These are phyloP conservation scores for Thuidium tamariscinum DNA, from an alignment of 225 moss, liverwort and hornwort species.

Conservation along the genomic window DNA sequence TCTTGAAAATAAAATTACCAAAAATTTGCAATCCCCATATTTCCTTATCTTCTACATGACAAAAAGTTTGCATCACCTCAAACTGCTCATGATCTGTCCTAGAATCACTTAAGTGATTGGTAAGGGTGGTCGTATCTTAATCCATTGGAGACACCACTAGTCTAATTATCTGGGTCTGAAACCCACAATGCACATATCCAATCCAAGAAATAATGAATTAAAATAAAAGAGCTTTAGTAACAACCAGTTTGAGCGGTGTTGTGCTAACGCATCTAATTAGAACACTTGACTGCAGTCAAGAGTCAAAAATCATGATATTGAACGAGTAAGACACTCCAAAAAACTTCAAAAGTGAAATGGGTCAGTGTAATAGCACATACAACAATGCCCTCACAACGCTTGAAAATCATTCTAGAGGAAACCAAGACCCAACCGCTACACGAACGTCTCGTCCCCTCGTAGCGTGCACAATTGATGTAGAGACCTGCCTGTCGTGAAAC, in stretches of 20 bases:
- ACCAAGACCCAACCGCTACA: background rate
- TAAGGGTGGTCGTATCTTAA: too few relatives aligned
- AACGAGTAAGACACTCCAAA: background rate
- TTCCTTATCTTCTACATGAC: too few relatives aligned
- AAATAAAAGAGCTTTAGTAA: background rate
- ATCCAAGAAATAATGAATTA: background rate
- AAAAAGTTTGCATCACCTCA: too few relatives aligned
- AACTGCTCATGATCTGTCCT: too few relatives aligned
- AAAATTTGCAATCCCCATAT: too few relatives aligned
- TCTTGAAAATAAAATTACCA: too few relatives aligned
- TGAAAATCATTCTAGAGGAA: background rate
- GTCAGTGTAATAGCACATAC: background rate
- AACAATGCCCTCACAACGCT: background rate
- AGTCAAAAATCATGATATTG: background rate
- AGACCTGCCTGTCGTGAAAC: background rate
- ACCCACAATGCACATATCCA: background rate
- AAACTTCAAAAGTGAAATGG: background rate
- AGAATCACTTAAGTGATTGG: too few relatives aligned
- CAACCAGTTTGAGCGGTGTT: background rate
- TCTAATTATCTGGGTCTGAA: background rate
- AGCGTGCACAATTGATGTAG: background rate
- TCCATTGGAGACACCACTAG: background rate
- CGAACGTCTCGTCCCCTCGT: background rate
- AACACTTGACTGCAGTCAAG: background rate
- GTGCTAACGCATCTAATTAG: background rate